Base-by-base conservation (phyloP, 371 early-diverging fungal genomes). In the Mortierella sp. region DNA sequence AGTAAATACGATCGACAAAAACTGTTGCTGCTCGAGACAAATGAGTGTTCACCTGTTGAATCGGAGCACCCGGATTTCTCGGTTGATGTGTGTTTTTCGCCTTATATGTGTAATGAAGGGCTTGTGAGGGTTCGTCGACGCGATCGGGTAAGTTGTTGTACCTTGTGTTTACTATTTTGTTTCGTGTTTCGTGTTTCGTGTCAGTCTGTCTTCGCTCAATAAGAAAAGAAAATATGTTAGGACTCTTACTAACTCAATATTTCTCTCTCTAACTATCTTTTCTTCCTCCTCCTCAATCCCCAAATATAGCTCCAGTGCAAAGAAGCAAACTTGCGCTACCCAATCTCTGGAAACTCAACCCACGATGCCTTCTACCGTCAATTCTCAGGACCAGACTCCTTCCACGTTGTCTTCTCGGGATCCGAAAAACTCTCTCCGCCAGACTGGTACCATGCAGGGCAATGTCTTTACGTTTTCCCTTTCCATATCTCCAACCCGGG, bases 401-500 rank as follows among this genome's bases (percentile, higher is more conserved):
- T 84, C 73, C 72, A 84, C 38, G 81, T 84, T 3, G 77, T 79
- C 44, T 84, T 84, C 48, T 77, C 77, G 48, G 85, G 81, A 10
- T 52, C 85, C 28, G 85, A 85, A 54, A 85, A 85, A 44, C 80
- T 85, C 1, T 76, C 86, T 0, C 86, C 86, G 5, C 86, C 82
- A 31, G 82, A 85, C n/a, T 82, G 82, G 86, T 79, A 81, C 55
- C 77, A 81, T 58, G 77, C 79, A 0, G 77, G 79, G 0, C 85
- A 79, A 44, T 84, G 85, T 55, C 85, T 84, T 31, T 77, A 81
- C 28, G 77, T 84, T 5, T 84, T 84, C 31, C 85, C 85, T 1
- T 84, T 84, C 70, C 85, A 84, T 16, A 79, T 81, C 77, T 81
- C 85, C 45, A 84, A 79, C 63, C 81, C 85, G 0, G 85, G 81